These are phyloP conservation scores for Sugiyamaella paludigena DNA, from an alignment of 1,139 yeast genomes.

Conservation along the genomic window DNA sequence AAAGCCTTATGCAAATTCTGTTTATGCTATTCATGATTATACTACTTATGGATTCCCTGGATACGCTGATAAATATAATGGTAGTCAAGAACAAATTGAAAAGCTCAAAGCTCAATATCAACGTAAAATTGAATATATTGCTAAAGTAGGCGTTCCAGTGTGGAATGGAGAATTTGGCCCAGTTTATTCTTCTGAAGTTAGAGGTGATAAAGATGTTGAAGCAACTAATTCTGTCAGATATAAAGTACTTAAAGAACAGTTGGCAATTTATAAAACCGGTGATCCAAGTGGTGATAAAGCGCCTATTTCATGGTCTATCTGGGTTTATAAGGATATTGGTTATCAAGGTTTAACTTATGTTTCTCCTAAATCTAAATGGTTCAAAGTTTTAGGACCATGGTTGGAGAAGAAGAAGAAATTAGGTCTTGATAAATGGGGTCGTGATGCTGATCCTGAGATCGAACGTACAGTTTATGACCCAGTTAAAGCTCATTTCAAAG, in stretches of 20 bases:
- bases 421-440: constrained; percentile 51
- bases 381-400: constrained; percentile 42
- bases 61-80: constrained; percentile 34
- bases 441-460: constrained; percentile 43
- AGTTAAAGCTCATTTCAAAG: constrained; percentile 40
- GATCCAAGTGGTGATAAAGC: constrained; percentile 48
- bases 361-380: constrained; percentile 45
- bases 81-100: constrained; percentile 37
- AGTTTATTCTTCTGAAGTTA: constrained; percentile 45
- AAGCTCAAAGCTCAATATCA: constrained; percentile 40
- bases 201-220: constrained; percentile 44
- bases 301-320: constrained; percentile 50
- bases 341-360: constrained; percentile 49
- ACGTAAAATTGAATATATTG: constrained; percentile 46
- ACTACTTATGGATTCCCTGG: constrained; percentile 44
- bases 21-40: constrained; percentile 48
- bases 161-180: constrained; percentile 56
- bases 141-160: constrained; percentile 41
- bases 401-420: constrained; percentile 44
- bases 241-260: constrained; percentile 45
- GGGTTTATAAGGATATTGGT: constrained; percentile 52
- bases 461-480: constrained; percentile 38
- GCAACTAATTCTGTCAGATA: constrained; percentile 43
- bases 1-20: constrained; percentile 39
- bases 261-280: constrained; percentile 42